These are phyloP conservation scores for Nemophila menziesii DNA, from an alignment of 257 asterid species.

Conservation along the genomic window DNA sequence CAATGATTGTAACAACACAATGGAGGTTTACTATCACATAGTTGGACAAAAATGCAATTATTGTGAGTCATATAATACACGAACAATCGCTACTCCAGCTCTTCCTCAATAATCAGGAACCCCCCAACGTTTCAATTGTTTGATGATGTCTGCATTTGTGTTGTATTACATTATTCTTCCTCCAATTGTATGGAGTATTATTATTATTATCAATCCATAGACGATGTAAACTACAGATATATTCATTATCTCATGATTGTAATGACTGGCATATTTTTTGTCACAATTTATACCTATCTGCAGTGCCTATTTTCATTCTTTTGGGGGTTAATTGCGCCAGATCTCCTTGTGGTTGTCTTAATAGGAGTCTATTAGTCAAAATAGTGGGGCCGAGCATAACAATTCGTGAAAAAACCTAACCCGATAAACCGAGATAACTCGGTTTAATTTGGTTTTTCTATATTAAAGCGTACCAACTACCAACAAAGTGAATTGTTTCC, in stretches of 20 bases:
- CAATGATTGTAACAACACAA: constrained; percentile 86
- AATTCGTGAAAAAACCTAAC: too few species aligned
- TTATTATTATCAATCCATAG: background rate
- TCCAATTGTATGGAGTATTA: constrained; percentile 3
- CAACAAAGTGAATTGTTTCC: too few species aligned
- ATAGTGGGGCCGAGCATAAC: too few species aligned
- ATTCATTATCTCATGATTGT: background rate
- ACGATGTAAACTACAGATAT: background rate
- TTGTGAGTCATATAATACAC: constrained; percentile 80
- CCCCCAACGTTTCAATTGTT: constrained; percentile 4
- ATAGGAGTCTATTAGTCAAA: too few species aligned
- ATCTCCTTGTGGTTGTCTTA: too few species aligned
- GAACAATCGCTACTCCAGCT: constrained; percentile 72
- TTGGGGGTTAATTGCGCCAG: too few species aligned
- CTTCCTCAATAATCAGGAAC: constrained; percentile 42
- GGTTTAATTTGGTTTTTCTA: too few species aligned
- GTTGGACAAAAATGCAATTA: constrained; percentile 91
- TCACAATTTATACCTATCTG: background rate
- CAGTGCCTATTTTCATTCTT: background rate
- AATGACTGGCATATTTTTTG: background rate
- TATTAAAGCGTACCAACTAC: too few species aligned
- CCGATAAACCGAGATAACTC: too few species aligned
- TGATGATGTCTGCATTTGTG: background rate
- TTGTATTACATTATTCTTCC: constrained; percentile 1
- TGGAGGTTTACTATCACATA: constrained; percentile 82